A percentile compares a stretch with the other conserved stretches of the same genome.
Evolutionary conservation across 257 asterid genomes (phyloP).

Genomic region (Ajuga chamaepitys): DNA sequence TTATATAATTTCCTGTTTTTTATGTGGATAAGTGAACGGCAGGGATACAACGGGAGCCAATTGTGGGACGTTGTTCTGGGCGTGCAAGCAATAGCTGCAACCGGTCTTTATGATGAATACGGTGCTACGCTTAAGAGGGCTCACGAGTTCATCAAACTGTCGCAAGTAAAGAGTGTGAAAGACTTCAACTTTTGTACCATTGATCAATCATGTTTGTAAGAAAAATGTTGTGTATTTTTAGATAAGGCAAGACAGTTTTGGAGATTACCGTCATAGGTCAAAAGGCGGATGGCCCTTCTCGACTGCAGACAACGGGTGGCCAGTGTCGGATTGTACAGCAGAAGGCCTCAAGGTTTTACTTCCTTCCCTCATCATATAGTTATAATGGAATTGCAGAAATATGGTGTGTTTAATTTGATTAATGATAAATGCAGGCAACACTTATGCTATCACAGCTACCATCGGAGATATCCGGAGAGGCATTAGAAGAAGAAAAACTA

Average conservation of each 20-base stretch:
- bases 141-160: slow-evolving; percentile 44
- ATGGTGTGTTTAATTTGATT: not conserved
- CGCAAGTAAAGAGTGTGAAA: slow-evolving; percentile 42
- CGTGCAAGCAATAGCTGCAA: slow-evolving; percentile 52
- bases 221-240: not conserved
- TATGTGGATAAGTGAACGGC: slow-evolving; percentile 2
- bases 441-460: slow-evolving; percentile 45
- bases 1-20: not conserved
- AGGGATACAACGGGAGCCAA: slow-evolving; percentile 81
- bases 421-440: slow-evolving; percentile 30
- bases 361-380: too few relatives aligned
- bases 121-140: slow-evolving; percentile 42
- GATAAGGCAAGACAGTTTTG: slow-evolving; percentile 33
- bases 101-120: slow-evolving; percentile 43
- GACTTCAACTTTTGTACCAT: not conserved
- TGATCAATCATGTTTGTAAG: too few relatives aligned
- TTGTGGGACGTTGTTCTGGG: slow-evolving; percentile 60
- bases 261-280: slow-evolving; percentile 47
- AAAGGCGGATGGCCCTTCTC: slow-evolving; percentile 86
- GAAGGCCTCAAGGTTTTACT: slow-evolving; percentile 56
- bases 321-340: slow-evolving; percentile 59
- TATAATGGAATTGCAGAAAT: too few relatives aligned
- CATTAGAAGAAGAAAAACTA: slow-evolving; percentile 31
- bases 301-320: slow-evolving; percentile 69
- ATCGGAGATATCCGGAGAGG: slow-evolving; percentile 38